Evolutionary conservation across 129 eudicot species (phyloP), one percentile per base, ranked within the genome.

Genomic region (Scalesia atractyloides): DNA sequence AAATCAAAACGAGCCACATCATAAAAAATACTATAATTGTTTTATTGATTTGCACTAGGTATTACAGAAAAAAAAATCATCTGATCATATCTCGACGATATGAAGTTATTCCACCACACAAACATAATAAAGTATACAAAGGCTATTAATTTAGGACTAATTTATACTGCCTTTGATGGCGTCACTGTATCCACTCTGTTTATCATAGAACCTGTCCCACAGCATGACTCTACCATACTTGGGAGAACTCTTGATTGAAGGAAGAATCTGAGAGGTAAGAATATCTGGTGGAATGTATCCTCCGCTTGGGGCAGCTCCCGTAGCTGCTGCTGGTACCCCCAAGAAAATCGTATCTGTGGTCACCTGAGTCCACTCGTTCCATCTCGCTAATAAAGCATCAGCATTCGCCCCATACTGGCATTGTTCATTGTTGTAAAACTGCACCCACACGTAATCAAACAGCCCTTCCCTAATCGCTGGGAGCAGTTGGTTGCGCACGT

Each of bases 151-250:
- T 61, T 16, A 47, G 50, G 61, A 30, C 37, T 30, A 30, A 6
- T 68, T 64, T 44, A 87, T 60, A 53, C 84, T 82, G 72, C 66
- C 18, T 64, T 53, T 77, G 53, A 88, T 85, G 24, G 87, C 82
- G 4, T 81, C 53, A 69, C 91, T 88, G 73, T 73, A 85, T 37
- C 80, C 81, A 41, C 53, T 71, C 34, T 64, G 73, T 15, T 56
- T 60, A 76, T 90, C 97, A 53, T 1, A 81, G 63, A 30, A 82
- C 77, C 74, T 88, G 34, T 62, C 44, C 97, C 97, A 91, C 50
- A 91, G 73, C 97, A 91, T 91, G 2, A 91, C 84, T 30, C 96
- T 96, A 34, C 89, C 96, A 54, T 86, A 88, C 59, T 86, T 91
- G 5, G 84, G 13, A 19, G 97, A 82, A 53, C 50, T 44, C 81